These are phyloP conservation scores for Bipolaris sorokiniana DNA, from an alignment of 2,329 filamentous ascomycete genomes.

Conservation along the genomic window DNA sequence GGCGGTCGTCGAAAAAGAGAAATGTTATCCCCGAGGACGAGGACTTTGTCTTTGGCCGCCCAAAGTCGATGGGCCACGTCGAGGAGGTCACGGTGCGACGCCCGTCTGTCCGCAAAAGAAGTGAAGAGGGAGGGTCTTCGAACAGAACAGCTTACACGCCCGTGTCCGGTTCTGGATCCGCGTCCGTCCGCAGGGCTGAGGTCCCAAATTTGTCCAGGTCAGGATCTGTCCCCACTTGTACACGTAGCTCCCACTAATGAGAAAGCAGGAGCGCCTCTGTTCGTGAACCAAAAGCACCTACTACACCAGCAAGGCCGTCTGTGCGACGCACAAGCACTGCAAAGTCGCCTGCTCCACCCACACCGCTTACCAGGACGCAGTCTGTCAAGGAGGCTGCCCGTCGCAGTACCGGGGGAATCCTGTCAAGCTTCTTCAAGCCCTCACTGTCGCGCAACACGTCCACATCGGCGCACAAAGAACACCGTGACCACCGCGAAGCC, in stretches of 20 bases:
- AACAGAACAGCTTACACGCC: conserved; percentile 43
- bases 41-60: conserved; percentile 42
- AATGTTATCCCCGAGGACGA: conserved; percentile 34
- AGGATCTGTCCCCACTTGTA: conserved; percentile 14
- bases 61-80: conserved; percentile 34
- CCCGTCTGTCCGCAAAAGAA: conserved; percentile 37
- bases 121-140: conserved; percentile 45
- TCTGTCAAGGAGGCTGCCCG: conserved; percentile 35
- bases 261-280: conserved; percentile 36
- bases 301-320: conserved; percentile 36
- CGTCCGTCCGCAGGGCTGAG: conserved; percentile 39
- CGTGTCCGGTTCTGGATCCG: conserved; percentile 40
- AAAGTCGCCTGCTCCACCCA: conserved; percentile 33
- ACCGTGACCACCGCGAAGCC: conserved; percentile 11
- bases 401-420: conserved; percentile 42
- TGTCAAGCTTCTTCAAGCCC: conserved; percentile 42
- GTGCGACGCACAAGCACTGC: conserved; percentile 39
- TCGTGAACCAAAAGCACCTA: conserved; percentile 25
- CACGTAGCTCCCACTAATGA: conserved; percentile 23
- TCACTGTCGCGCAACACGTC: conserved; percentile 32
- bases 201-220: conserved; percentile 42
- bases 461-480: conserved; percentile 34
- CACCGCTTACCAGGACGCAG: conserved; percentile 35
- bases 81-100: conserved; percentile 39
- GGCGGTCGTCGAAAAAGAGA: conserved; percentile 35